Percentiles rank a stretch among this genome's conserved stretches.
Conservation (phyloP, 164 flowering plant species). For the Chloranthus sessilifolius region DNA sequence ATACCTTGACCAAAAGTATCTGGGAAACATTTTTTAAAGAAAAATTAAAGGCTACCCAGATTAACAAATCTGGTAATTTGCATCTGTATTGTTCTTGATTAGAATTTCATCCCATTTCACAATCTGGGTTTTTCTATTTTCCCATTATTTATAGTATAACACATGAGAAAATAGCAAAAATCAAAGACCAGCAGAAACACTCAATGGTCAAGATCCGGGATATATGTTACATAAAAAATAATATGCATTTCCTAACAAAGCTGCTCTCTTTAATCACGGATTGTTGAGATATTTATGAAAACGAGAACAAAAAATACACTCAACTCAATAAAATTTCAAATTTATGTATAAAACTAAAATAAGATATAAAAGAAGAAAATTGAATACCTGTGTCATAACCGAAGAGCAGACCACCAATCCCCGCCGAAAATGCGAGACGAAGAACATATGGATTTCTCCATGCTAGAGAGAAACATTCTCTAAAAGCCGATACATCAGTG, state of each 20-base stretch:
- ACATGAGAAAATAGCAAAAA: too few relatives aligned
- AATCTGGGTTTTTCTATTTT: too few relatives aligned
- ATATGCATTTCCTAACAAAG: not conserved
- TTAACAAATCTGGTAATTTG: too few relatives aligned
- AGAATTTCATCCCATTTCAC: too few relatives aligned
- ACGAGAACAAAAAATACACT: not conserved
- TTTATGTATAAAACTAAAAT: not conserved
- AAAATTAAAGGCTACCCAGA: too few relatives aligned
- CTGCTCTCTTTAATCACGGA: not conserved
- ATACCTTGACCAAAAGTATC: too few relatives aligned
- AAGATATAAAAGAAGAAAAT: not conserved
- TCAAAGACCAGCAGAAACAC: too few relatives aligned
- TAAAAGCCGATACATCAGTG: conserved; percentile 44
- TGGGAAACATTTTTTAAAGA: too few relatives aligned
- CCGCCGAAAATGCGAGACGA: conserved; percentile 66
- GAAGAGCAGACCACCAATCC: conserved; percentile 66
- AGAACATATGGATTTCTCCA: conserved; percentile 69
- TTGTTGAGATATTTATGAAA: too few relatives aligned
- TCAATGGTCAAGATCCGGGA: not conserved
- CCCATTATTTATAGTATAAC: too few relatives aligned
- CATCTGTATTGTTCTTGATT: too few relatives aligned
- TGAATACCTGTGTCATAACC: conserved; percentile 61
- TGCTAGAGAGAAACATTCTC: conserved; percentile 47
- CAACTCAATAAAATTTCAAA: not conserved
- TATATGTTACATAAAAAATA: not conserved